phyloP scores from a whole-genome alignment of 1,284 basidiomycete genomes.

The Neonothopanus nambi region DNA sequence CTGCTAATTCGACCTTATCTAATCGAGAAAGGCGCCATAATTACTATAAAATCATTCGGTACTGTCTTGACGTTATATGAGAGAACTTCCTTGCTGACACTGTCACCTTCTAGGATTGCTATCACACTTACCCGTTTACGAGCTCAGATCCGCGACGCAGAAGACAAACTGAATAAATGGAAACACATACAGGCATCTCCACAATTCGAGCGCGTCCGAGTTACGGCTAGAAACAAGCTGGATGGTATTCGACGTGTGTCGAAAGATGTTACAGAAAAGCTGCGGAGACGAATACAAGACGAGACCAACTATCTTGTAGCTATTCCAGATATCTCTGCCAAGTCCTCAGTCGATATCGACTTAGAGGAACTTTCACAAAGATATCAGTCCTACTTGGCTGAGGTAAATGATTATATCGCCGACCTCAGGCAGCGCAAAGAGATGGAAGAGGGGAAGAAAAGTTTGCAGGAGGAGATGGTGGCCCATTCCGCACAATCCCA shows the following conservation, averaged over 20 bases:
- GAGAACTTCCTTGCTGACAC: too few species aligned
- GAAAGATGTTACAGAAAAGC: not conserved
- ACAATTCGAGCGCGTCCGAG: constrained; percentile 7
- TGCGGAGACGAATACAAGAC: not conserved
- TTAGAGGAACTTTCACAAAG: not conserved
- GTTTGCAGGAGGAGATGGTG: not conserved
- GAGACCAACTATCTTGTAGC: not conserved
- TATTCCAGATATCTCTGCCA: not conserved
- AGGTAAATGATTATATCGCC: constrained; percentile 6
- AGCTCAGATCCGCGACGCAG: not conserved
- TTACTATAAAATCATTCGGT: too few species aligned
- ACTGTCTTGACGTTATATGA: too few species aligned
- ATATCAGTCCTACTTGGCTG: not conserved
- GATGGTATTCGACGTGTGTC: constrained; percentile 7
- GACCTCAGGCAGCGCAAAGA: constrained; percentile 5
- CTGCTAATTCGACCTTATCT: not conserved
- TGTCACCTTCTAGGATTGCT: not conserved
- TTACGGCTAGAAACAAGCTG: constrained; percentile 5
- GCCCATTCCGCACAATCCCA: not conserved
- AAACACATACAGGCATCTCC: constrained; percentile 11
- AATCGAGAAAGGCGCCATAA: not conserved
- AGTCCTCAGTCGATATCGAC: not conserved
- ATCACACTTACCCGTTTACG: not conserved
- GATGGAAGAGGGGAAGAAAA: constrained; percentile 2
- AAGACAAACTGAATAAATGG: constrained; percentile 8